A percentile compares a stretch with the other conserved stretches of the same genome.
Conservation (phyloP, 208 protist genomes). For the Trichomonas tenax region DNA sequence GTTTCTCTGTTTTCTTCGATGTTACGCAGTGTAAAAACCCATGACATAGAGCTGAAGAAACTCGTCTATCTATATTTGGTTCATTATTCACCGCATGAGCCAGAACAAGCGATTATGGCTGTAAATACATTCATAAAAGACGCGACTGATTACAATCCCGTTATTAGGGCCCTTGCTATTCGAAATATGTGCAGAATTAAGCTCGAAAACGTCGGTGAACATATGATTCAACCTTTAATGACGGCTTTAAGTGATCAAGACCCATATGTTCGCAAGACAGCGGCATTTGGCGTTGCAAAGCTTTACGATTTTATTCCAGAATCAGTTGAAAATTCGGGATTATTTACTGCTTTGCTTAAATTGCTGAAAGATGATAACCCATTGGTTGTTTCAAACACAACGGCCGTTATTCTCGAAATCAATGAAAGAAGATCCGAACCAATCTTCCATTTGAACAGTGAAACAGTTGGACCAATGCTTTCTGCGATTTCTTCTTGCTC, state of each 20-base stretch:
- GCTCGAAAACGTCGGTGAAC: not conserved
- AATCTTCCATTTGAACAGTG: constrained; percentile 52
- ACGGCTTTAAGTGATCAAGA: not conserved
- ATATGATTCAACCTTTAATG: not conserved
- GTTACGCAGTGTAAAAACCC: not conserved
- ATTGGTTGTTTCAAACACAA: constrained; percentile 77
- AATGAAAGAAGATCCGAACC: constrained; percentile 37
- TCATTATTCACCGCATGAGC: not conserved
- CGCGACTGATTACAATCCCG: not conserved
- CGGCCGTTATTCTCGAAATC: constrained; percentile 80
- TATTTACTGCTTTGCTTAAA: constrained; percentile 51
- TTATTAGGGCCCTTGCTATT: not conserved
- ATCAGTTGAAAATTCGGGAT: constrained; percentile 59
- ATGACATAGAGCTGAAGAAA: constrained; percentile 3
- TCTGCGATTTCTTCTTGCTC: constrained; percentile 78
- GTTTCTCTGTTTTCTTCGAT: not conserved
- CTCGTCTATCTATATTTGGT: not conserved
- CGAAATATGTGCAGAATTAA: constrained; percentile 11
- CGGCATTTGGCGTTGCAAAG: constrained; percentile 84
- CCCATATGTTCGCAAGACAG: constrained; percentile 71
- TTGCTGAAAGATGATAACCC: constrained; percentile 83
- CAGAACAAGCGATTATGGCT: constrained; percentile 13
- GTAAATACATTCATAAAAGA: constrained; percentile 17
- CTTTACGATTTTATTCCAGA: constrained; percentile 75
- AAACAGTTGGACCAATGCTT: constrained; percentile 76